phyloP scores from a whole-genome alignment of 164 flowering plant genomes.

The Stephania cephalantha region DNA sequence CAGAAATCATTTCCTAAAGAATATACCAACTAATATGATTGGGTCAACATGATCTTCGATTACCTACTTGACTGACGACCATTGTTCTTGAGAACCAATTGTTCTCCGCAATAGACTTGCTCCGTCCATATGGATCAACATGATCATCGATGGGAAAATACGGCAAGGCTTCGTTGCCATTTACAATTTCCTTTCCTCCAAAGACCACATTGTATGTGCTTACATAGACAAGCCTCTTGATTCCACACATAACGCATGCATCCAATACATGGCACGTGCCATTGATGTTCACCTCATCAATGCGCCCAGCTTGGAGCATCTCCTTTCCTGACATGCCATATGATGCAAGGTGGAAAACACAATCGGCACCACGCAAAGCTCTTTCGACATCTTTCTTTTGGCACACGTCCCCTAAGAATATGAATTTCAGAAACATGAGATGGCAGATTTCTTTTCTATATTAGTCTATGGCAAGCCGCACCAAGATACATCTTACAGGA shows the following conservation, averaged over 20 bases:
- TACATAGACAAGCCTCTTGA: slow-evolving; percentile 73
- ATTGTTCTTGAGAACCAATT: slow-evolving; percentile 76
- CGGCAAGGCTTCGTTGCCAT: slow-evolving; percentile 73
- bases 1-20: neutral
- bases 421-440: neutral
- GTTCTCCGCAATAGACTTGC: slow-evolving; percentile 88
- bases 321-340: slow-evolving; percentile 98
- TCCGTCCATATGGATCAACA: slow-evolving; percentile 73
- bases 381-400: slow-evolving; percentile 61
- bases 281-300: slow-evolving; percentile 71
- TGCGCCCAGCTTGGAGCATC: slow-evolving; percentile 79
- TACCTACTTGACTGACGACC: slow-evolving; percentile 77
- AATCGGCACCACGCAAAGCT: slow-evolving; percentile 65
- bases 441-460: neutral
- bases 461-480: neutral
- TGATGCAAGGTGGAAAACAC: slow-evolving; percentile 95
- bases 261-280: slow-evolving; percentile 81
- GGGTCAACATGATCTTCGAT: too few species aligned
- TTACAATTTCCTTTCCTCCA: slow-evolving; percentile 76
- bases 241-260: slow-evolving; percentile 58
- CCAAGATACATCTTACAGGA: neutral
- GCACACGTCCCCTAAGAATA: slow-evolving; percentile 52
- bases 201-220: slow-evolving; percentile 92
- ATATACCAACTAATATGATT: neutral
- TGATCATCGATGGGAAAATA: slow-evolving; percentile 76